These are phyloP conservation scores for Babesia ovis DNA, from an alignment of 169 alveolate genomes.

Conservation along the genomic window DNA sequence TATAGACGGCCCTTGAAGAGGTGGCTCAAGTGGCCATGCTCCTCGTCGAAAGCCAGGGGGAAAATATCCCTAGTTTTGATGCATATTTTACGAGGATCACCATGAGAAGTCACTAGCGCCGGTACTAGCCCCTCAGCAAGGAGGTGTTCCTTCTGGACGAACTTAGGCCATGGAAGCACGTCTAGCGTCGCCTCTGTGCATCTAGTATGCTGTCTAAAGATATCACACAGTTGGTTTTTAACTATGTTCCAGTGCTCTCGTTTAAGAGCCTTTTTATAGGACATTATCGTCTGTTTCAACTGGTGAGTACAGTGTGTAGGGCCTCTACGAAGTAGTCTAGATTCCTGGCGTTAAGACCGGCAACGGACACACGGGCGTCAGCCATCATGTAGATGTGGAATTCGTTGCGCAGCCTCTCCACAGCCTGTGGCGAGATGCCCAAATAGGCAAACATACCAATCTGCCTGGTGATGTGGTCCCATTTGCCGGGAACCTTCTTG, in stretches of 20 bases:
- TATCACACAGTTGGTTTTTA: slow-evolving; percentile 41
- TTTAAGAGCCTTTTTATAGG: slow-evolving; percentile 44
- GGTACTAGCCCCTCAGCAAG: slow-evolving; percentile 67
- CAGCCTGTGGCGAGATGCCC: slow-evolving; percentile 38
- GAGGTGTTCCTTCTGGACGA: slow-evolving; percentile 67
- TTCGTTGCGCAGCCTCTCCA: slow-evolving; percentile 24
- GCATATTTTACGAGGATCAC: slow-evolving; percentile 66
- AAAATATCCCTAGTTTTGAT: slow-evolving; percentile 61
- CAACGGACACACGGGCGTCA: slow-evolving; percentile 52
- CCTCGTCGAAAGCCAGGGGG: slow-evolving; percentile 83
- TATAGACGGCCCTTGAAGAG: slow-evolving; percentile 80
- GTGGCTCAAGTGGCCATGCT: slow-evolving; percentile 79
- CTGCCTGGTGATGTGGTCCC: slow-evolving; percentile 62
- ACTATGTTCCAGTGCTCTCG: slow-evolving; percentile 60
- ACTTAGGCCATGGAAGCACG: slow-evolving; percentile 59
- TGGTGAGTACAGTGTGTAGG: slow-evolving; percentile 40
- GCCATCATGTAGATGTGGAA: slow-evolving; percentile 57
- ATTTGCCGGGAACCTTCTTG: slow-evolving; percentile 48
- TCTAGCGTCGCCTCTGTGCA: slow-evolving; percentile 50
- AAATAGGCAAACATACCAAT: slow-evolving; percentile 67
- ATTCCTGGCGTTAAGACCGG: slow-evolving; percentile 46
- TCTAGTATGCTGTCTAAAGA: slow-evolving; percentile 40
- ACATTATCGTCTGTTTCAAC: slow-evolving; percentile 30
- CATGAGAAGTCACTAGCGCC: slow-evolving; percentile 72
- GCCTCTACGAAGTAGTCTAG: slow-evolving; percentile 50